Evolutionary conservation across 306 rosid genomes (phyloP).

Genomic region (Fagus sylvatica): DNA sequence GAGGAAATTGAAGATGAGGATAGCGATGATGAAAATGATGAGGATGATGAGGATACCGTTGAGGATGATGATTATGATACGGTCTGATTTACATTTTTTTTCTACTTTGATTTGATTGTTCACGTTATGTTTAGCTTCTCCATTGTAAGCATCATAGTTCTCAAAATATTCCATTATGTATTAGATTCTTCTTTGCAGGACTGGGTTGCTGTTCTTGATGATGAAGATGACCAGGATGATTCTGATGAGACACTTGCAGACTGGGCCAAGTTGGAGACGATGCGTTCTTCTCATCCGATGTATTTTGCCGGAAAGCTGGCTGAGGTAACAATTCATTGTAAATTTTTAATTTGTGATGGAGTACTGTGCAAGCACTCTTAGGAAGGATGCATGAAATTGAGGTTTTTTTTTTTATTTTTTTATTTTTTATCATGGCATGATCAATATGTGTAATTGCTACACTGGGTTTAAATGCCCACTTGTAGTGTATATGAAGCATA

Average conservation of each 20-base stretch:
- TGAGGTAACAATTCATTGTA: constrained; percentile 55
- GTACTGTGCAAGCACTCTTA: constrained; percentile 4
- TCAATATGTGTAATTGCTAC: background rate
- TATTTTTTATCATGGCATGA: too few relatives aligned
- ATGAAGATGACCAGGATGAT: constrained; percentile 63
- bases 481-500: background rate
- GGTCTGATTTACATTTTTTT: constrained; percentile 42
- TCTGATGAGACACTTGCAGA: constrained; percentile 70
- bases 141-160: constrained; percentile 8
- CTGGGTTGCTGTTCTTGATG: constrained; percentile 80
- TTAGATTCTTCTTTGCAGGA: constrained; percentile 60
- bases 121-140: constrained; percentile 22
- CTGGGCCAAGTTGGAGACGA: constrained; percentile 89
- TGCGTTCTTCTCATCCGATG: constrained; percentile 92
- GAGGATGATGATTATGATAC: constrained; percentile 65
- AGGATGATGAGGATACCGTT: constrained; percentile 39
- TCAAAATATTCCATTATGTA: constrained; percentile 23
- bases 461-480: constrained; percentile 6
- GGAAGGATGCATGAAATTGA: background rate
- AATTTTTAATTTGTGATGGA: constrained; percentile 20
- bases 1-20: constrained; percentile 85
- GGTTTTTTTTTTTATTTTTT: too few relatives aligned
- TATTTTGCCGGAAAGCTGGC: constrained; percentile 82
- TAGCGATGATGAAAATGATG: constrained; percentile 49
- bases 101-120: constrained; percentile 11